Evolutionary conservation across 257 asterid species (phyloP).

Genomic region (Fraxinus quadrangulata): DNA sequence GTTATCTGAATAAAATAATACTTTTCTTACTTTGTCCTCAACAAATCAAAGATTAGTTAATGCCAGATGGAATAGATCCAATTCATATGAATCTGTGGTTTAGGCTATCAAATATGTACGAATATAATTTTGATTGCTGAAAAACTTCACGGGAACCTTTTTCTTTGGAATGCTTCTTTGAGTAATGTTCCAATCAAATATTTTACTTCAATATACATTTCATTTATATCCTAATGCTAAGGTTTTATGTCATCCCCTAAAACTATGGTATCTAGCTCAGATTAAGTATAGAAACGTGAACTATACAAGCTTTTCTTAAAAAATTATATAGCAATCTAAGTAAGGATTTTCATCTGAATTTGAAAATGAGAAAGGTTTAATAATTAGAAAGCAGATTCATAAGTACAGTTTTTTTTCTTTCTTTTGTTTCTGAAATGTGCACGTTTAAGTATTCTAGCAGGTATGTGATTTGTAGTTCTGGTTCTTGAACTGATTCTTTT

Average conservation of each 20-base stretch:
- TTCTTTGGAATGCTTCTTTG: neutral
- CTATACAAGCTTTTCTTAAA: neutral
- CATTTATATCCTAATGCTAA: neutral
- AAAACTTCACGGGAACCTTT: neutral
- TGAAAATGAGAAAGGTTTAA: neutral
- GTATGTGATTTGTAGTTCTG: constrained; percentile 14
- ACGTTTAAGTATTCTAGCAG: neutral
- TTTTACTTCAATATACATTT: neutral
- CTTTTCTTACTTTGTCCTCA: constrained; percentile 6
- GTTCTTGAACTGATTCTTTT: constrained; percentile 33
- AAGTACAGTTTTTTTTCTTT: neutral
- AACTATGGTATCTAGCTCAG: neutral
- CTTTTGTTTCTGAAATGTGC: neutral
- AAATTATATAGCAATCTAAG: neutral
- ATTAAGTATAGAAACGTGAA: neutral
- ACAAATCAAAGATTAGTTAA: constrained; percentile 10
- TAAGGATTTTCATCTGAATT: neutral
- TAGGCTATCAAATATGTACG: neutral
- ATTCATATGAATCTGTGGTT: neutral
- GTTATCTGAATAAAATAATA: neutral
- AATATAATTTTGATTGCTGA: neutral
- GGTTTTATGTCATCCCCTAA: neutral
- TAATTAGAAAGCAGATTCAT: neutral
- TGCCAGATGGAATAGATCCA: constrained; percentile 19
- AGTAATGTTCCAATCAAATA: neutral